Percentiles rank a stretch among this genome's conserved stretches.
Evolutionary conservation across 352 stramenopile genomes (phyloP).

Genomic region (Phytophthora syringae): DNA sequence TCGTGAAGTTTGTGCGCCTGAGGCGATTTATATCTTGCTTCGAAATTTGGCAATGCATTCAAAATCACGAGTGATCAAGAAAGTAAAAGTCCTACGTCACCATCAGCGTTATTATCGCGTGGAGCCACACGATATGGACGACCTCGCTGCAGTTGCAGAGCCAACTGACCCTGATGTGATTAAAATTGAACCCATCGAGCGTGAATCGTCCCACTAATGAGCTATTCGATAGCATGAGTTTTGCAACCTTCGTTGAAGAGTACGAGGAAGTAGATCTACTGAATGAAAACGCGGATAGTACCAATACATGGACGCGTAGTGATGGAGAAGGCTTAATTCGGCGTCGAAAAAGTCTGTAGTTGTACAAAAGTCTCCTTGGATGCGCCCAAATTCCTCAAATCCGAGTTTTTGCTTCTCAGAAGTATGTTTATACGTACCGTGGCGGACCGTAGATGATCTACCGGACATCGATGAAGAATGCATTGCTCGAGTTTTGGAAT

Average conservation of each 20-base stretch:
- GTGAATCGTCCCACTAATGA: not conserved
- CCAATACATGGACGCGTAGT: not conserved
- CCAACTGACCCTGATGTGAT: constrained; percentile 17
- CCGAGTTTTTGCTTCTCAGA: constrained; percentile 10
- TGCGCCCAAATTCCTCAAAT: not conserved
- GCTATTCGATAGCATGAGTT: constrained; percentile 8
- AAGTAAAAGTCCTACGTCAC: not conserved
- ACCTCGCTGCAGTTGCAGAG: not conserved
- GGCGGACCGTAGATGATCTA: not conserved
- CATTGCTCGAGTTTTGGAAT: constrained; percentile 3
- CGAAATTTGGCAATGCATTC: not conserved
- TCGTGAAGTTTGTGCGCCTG: not conserved
- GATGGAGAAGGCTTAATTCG: constrained; percentile 7
- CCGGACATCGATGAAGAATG: constrained; percentile 1
- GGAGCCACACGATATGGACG: not conserved
- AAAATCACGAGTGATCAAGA: not conserved
- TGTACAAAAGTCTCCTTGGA: constrained; percentile 5
- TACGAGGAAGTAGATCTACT: not conserved
- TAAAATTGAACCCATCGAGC: constrained; percentile 8
- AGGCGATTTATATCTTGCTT: not conserved
- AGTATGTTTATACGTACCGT: constrained; percentile 1
- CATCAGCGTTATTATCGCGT: not conserved
- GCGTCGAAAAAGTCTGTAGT: not conserved
- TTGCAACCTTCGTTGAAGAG: constrained; percentile 13
- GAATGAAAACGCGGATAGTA: not conserved